A percentile compares a stretch with the other conserved stretches of the same genome.
Conservation (phyloP, 2,329 filamentous ascomycete genomes). For the Verticillium dahliae region DNA sequence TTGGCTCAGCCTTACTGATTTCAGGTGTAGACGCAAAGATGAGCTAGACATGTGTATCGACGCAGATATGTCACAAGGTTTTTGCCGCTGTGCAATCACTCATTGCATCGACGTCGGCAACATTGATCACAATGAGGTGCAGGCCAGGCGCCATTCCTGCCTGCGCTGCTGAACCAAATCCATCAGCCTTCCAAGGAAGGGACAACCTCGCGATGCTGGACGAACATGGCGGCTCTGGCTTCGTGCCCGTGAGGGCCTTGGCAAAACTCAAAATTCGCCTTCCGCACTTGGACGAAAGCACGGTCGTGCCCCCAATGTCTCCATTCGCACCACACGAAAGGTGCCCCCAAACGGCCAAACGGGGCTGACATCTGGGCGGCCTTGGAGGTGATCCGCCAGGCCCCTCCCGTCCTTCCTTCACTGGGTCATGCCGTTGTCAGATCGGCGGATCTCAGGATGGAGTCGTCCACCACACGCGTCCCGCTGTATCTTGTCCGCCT, state of each 20-base stretch:
- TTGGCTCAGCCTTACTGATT: not conserved
- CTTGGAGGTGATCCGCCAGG: not conserved
- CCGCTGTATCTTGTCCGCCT: not conserved
- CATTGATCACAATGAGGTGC: too few species aligned
- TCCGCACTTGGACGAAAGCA: not conserved
- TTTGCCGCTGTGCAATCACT: too few species aligned
- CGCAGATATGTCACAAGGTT: too few species aligned
- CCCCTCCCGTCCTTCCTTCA: not conserved
- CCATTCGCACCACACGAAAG: not conserved
- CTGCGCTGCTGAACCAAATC: too few species aligned
- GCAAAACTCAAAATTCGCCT: not conserved
- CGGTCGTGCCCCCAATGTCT: not conserved
- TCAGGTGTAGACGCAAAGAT: too few species aligned
- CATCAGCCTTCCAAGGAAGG: too few species aligned
- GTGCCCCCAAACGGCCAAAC: not conserved
- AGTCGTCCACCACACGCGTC: not conserved
- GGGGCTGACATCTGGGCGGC: not conserved
- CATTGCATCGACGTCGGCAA: too few species aligned
- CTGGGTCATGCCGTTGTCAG: not conserved
- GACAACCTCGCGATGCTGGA: not conserved
- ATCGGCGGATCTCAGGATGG: not conserved
- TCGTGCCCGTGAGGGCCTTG: not conserved
- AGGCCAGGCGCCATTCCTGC: too few species aligned
- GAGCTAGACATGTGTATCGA: too few species aligned
- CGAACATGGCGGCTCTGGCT: not conserved